Base-by-base conservation (phyloP, 495 filamentous ascomycete genomes). In the Polyplosphaeria fusca region DNA sequence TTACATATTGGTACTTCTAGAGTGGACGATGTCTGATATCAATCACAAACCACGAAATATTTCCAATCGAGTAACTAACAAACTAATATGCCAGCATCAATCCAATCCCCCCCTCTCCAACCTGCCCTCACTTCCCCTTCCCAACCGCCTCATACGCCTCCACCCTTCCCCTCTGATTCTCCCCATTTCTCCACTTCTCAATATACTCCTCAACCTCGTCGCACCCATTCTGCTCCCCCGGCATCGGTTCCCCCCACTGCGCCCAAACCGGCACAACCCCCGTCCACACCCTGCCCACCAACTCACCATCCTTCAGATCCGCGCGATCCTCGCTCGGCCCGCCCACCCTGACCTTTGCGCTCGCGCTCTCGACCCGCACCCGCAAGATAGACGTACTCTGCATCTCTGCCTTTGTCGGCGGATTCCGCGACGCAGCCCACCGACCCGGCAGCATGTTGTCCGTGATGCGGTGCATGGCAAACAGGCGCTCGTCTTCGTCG, bases 381-480 rank as follows among this genome's bases (percentile, higher is more conserved):
- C 77, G 81, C 41, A 96, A 67, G 25, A 96, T 82, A 40, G 79
- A 78, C 0, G 91, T 95, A 40, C 79, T 48, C 5, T 30, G 38
- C 37, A 68, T 39, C 44, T 68, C 65, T 4, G 59, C 59, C 16
- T 46, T 51, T 1, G 55, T 65, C 14, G 65, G 65, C 27, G 65
- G 65, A 9, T 42, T 40, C 13, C 91, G 79, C 4, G 85, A 77
- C 61, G 85, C 71, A 1, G 71, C 71, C 84, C 88, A 95, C 16
- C 89, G 84, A 13, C 71, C 68, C 0, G 79, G 71, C 0, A 91
- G 77, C 4, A 94, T 80, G 11, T 79, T 77, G 67, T 95, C 77
- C 3, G 91, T 95, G 61, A 96, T 82, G 18, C 87, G 72, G 55
- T 85, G 71, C 86, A 96, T 87, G 2, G 91, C 91, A 73, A 80